These are phyloP conservation scores for Annulohypoxylon bovei DNA, from an alignment of 495 filamentous ascomycete genomes.

Conservation along the genomic window DNA sequence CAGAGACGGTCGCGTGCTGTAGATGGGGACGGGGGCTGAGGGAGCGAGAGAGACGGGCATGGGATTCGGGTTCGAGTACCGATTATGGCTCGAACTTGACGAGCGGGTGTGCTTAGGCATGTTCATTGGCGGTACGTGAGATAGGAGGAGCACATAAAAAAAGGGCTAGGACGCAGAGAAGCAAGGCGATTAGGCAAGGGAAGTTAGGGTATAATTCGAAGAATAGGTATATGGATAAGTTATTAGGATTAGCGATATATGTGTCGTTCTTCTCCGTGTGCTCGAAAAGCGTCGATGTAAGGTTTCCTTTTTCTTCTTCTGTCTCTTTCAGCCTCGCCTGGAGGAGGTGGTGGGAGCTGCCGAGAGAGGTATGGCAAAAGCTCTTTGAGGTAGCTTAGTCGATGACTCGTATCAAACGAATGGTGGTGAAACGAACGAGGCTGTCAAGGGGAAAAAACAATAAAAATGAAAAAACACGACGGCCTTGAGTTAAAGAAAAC, in stretches of 20 bases:
- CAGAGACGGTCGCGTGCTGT: slow-evolving; percentile 42
- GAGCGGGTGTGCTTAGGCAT: slow-evolving; percentile 52
- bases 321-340: slow-evolving; percentile 39
- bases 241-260: slow-evolving; percentile 42
- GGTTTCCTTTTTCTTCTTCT: slow-evolving; percentile 13
- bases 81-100: slow-evolving; percentile 46
- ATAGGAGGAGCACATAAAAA: slow-evolving; percentile 15
- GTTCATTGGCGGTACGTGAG: slow-evolving; percentile 34
- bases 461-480: slow-evolving; percentile 43
- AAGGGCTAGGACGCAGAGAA: slow-evolving; percentile 9
- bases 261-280: slow-evolving; percentile 8
- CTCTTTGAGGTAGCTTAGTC: slow-evolving; percentile 22
- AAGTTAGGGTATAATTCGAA: slow-evolving; percentile 1
- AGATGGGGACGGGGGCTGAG: slow-evolving; percentile 44
- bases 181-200: neutral
- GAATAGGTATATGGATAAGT: slow-evolving; percentile 6
- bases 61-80: slow-evolving; percentile 45
- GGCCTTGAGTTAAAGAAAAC: slow-evolving; percentile 36
- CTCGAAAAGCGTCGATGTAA: slow-evolving; percentile 10
- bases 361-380: slow-evolving; percentile 19
- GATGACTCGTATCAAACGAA: slow-evolving; percentile 60
- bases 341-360: slow-evolving; percentile 30
- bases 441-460: slow-evolving; percentile 37
- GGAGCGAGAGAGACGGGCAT: slow-evolving; percentile 47
- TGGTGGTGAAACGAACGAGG: slow-evolving; percentile 47